phyloP scores from a whole-genome alignment of 805 yeast species.

The Ogataea pini region DNA sequence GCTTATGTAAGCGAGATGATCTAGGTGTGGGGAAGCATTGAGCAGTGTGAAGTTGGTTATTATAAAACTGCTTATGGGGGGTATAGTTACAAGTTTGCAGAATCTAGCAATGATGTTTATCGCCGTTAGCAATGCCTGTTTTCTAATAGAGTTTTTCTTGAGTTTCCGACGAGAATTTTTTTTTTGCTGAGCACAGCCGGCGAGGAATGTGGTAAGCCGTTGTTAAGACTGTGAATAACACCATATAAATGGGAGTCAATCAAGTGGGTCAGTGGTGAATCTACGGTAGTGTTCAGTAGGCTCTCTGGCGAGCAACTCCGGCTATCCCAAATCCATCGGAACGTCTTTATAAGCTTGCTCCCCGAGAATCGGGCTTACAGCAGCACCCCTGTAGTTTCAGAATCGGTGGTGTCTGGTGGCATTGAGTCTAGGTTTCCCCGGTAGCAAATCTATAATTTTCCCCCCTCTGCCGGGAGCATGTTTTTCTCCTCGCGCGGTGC shows the following conservation, averaged over 20 bases:
- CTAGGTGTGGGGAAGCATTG: not conserved
- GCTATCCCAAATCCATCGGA: not conserved
- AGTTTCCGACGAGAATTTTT: slow-evolving; percentile 1
- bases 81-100: not conserved
- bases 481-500: not conserved
- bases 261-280: no score
- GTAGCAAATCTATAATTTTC: not conserved
- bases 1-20: slow-evolving; percentile 5
- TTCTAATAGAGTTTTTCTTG: not conserved
- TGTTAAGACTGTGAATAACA: no score
- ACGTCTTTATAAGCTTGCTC: not conserved
- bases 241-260: no score
- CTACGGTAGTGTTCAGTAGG: no score
- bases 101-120: not conserved
- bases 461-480: not conserved
- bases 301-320: no score
- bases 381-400: slow-evolving; percentile 8
- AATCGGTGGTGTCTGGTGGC: slow-evolving; percentile 9
- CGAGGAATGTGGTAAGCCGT: not conserved
- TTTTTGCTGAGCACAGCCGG: slow-evolving; percentile 4
- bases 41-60: not conserved
- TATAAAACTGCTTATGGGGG: not conserved
- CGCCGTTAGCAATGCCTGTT: not conserved
- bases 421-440: not conserved
- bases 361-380: not conserved